A percentile compares a stretch with the other conserved stretches of the same genome.
Conservation (phyloP, 2,329 filamentous ascomycete genomes). For the Tricladium varicosporioides region DNA sequence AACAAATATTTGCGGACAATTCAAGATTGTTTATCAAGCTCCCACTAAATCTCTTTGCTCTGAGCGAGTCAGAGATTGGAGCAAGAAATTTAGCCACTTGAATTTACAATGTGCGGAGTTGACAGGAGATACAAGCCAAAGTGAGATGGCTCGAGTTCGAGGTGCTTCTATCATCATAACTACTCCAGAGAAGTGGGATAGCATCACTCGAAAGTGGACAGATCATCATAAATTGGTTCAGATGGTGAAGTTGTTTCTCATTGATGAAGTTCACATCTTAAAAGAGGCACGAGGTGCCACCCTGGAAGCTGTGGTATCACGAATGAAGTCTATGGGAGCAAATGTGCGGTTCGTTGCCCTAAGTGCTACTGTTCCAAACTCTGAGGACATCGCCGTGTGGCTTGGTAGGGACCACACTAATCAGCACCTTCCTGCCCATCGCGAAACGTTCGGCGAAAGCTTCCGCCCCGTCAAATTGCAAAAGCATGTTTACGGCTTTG, state of each 20-base stretch:
- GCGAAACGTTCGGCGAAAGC: slow-evolving; percentile 73
- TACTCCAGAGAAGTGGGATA: slow-evolving; percentile 91
- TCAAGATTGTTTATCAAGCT: slow-evolving; percentile 83
- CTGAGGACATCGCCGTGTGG: slow-evolving; percentile 77
- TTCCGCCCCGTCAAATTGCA: slow-evolving; percentile 75
- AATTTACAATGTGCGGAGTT: slow-evolving; percentile 71
- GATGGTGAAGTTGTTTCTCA: slow-evolving; percentile 75
- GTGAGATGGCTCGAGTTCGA: slow-evolving; percentile 66
- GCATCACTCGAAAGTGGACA: slow-evolving; percentile 82
- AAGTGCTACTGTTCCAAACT: slow-evolving; percentile 82
- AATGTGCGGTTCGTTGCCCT: slow-evolving; percentile 77
- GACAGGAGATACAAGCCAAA: slow-evolving; percentile 74
- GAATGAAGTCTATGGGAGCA: slow-evolving; percentile 78
- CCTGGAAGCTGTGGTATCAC: slow-evolving; percentile 78
- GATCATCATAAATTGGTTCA: slow-evolving; percentile 74
- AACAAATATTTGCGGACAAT: slow-evolving; percentile 54
- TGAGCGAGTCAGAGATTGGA: slow-evolving; percentile 76
- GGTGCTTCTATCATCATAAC: slow-evolving; percentile 80
- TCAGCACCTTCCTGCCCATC: slow-evolving; percentile 60
- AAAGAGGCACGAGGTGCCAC: slow-evolving; percentile 78
- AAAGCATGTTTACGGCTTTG: slow-evolving; percentile 74
- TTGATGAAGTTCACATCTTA: slow-evolving; percentile 85
- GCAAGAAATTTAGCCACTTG: slow-evolving; percentile 66
- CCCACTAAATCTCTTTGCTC: slow-evolving; percentile 81
- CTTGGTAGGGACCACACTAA: slow-evolving; percentile 64